Evolutionary conservation across 371 early-diverging fungal genomes (phyloP), one percentile per base, ranked within the genome.

Genomic region (Apophysomyces sp.): DNA sequence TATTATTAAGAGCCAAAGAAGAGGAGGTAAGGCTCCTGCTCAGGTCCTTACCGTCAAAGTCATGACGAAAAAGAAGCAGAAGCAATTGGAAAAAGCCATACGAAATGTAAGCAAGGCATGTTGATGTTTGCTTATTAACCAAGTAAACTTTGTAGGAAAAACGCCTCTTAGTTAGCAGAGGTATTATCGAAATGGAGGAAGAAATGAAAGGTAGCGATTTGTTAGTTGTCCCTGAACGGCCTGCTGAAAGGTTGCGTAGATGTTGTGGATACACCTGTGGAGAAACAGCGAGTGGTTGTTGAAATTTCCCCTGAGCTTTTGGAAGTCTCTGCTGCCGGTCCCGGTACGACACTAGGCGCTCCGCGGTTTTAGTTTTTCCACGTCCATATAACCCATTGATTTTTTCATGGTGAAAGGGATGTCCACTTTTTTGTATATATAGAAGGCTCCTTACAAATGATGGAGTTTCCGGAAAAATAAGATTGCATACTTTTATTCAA

Each of bases 61-160:
- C 26, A 54, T 71, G 52, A 66, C 77, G 28, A 76, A 71, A 55
- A 81, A 80, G 72, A 81, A 81, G 67, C 77, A 76, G 60, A 75
- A 78, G 58, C 71, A 74, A 41, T 21, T 69, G 5, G 78, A 73
- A 27, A 69, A 63, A 31, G 78, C 78, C 28, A 21, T 76, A 6
- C 67, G 68, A 34, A 44, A 76, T 52, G 81, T 80, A 73, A 68
- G 69, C n/a, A n/a, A 52, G 31, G 2, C 24, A 5, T 1, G 12
- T 36, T 18, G 13, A 12, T n/a, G 30, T 34, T 36, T 4, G 3
- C 21, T 4, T 13, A 28, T 26, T 21, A 28, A 13, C 24, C 8
- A n/a, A 28, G 21, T 6, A 44, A 16, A 21, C 24, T 41, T 28
- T 62, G 18, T 59, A 79, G 80, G 73, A 73, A 63, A 66, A 75